phyloP scores from a whole-genome alignment of 2,329 filamentous ascomycete species.

The Penicillium aurantiogriseum region DNA sequence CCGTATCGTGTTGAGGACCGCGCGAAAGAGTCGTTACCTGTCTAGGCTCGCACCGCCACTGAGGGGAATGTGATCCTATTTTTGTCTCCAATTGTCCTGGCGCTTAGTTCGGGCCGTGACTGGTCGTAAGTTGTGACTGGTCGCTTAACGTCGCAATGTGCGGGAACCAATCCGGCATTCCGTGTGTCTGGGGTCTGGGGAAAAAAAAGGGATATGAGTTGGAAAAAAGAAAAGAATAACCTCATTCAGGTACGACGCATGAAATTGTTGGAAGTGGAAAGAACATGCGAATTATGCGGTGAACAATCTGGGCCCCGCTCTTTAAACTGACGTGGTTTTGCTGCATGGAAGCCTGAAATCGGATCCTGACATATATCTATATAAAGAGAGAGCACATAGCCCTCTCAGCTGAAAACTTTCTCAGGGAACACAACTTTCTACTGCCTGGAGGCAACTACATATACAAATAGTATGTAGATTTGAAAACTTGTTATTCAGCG shows the following conservation, averaged over 20 bases:
- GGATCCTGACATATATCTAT: neutral
- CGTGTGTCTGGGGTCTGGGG: neutral
- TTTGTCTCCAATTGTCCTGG: constrained; percentile 25
- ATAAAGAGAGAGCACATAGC: neutral
- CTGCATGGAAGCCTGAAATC: constrained; percentile 33
- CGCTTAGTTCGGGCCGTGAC: constrained; percentile 30
- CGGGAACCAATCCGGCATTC: constrained; percentile 2
- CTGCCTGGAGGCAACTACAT: neutral
- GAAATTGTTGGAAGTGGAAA: neutral
- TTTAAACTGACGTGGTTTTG: constrained; percentile 24
- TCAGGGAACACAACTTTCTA: neutral
- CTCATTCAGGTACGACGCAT: constrained; percentile 14
- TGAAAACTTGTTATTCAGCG: neutral
- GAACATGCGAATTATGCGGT: constrained; percentile 16
- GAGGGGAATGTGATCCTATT: constrained; percentile 20
- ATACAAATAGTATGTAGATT: neutral
- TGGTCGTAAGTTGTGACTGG: constrained; percentile 19
- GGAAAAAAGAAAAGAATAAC: constrained; percentile 10
- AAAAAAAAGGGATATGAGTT: neutral
- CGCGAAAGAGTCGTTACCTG: constrained; percentile 10
- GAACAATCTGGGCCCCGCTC: constrained; percentile 14
- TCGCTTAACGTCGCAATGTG: constrained; percentile 19
- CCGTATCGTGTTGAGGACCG: neutral
- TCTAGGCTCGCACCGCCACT: neutral
- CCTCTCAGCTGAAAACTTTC: constrained; percentile 6